phyloP scores from a whole-genome alignment of 169 alveolate genomes.

The Eimeria zaria region DNA sequence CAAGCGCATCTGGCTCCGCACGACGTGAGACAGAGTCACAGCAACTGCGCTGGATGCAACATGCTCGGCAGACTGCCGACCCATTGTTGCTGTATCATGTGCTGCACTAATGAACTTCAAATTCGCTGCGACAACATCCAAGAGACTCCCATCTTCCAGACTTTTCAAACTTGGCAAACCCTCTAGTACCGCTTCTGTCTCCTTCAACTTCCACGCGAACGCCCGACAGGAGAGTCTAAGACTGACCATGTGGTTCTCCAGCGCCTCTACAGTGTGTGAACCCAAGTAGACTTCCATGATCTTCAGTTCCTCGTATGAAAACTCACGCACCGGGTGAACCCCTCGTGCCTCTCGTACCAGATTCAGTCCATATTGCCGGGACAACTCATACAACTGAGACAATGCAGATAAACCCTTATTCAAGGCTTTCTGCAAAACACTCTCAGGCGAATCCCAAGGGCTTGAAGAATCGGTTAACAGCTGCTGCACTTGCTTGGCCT shows the following conservation, averaged over 20 bases:
- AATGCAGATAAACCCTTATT: neutral
- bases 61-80: neutral
- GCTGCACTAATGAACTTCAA: neutral
- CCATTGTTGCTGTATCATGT: neutral
- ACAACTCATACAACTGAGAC: neutral
- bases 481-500: neutral
- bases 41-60: neutral
- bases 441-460: neutral
- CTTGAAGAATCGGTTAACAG: neutral
- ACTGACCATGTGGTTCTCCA: neutral
- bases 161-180: neutral
- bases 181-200: neutral
- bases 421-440: neutral
- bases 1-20: neutral
- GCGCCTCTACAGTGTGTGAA: slow-evolving; percentile 7
- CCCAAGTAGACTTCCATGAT: neutral
- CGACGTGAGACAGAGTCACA: slow-evolving; percentile 22
- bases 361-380: neutral
- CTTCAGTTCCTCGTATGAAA: neutral
- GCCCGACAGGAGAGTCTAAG: neutral
- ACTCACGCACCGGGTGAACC: neutral
- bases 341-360: neutral
- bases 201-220: neutral
- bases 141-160: neutral
- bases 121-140: neutral